Evolutionary conservation across 345 rosid species (phyloP).

Genomic region (Odontarrhena argentea): DNA sequence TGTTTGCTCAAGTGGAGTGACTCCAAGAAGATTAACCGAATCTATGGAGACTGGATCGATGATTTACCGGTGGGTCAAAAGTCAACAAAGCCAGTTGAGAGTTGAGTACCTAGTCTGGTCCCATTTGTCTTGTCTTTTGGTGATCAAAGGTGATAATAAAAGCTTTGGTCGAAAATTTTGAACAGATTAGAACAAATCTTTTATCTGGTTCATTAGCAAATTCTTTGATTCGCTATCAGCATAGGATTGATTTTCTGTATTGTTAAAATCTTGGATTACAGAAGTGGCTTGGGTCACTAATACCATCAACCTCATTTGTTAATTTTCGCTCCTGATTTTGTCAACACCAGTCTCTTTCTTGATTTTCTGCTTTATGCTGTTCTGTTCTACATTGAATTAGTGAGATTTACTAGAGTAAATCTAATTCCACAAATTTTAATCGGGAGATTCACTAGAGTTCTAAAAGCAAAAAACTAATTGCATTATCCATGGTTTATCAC

Average conservation of each 20-base stretch:
- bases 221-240: slow-evolving; percentile 39
- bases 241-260: slow-evolving; percentile 21
- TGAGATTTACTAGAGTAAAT: too few relatives aligned
- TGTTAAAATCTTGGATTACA: slow-evolving; percentile 21
- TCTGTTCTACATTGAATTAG: too few relatives aligned
- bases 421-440: too few relatives aligned
- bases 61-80: slow-evolving; percentile 68
- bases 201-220: slow-evolving; percentile 29
- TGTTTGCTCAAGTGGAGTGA: slow-evolving; percentile 78
- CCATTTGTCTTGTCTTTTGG: slow-evolving; percentile 20
- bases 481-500: too few relatives aligned
- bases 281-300: slow-evolving; percentile 21
- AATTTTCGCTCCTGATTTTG: too few relatives aligned
- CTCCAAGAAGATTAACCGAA: slow-evolving; percentile 75
- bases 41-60: slow-evolving; percentile 94
- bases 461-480: too few relatives aligned
- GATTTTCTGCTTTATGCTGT: too few relatives aligned
- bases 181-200: slow-evolving; percentile 31
- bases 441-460: too few relatives aligned
- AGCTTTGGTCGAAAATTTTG: slow-evolving; percentile 42
- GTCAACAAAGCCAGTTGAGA: slow-evolving; percentile 52
- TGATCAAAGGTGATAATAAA: slow-evolving; percentile 41
- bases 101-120: slow-evolving; percentile 40
- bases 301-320: slow-evolving; percentile 16
- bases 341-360: too few relatives aligned